These are phyloP conservation scores for Aegilops sharonensis DNA, from an alignment of 176 grass and related monocot genomes.

Conservation along the genomic window DNA sequence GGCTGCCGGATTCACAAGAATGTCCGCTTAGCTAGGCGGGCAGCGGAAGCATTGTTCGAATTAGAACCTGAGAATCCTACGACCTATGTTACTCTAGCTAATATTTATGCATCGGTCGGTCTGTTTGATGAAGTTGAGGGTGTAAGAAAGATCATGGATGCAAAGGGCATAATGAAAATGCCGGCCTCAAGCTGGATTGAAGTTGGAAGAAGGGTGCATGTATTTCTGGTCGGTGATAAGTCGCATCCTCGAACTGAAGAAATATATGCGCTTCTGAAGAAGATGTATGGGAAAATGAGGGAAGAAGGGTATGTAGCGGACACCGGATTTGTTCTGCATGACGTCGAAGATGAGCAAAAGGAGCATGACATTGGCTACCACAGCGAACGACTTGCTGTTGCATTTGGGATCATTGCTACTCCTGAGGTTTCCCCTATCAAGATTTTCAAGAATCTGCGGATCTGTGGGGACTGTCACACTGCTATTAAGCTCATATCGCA, in stretches of 20 bases:
- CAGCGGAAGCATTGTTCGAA: slow-evolving; percentile 68
- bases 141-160: slow-evolving; percentile 60
- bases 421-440: slow-evolving; percentile 43
- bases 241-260: slow-evolving; percentile 55
- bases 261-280: slow-evolving; percentile 42
- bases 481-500: slow-evolving; percentile 57
- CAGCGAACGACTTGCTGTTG: slow-evolving; percentile 76
- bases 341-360: slow-evolving; percentile 71
- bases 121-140: slow-evolving; percentile 66
- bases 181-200: slow-evolving; percentile 77
- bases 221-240: slow-evolving; percentile 68
- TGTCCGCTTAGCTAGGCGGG: slow-evolving; percentile 49
- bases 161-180: slow-evolving; percentile 54
- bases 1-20: slow-evolving; percentile 72
- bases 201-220: slow-evolving; percentile 52
- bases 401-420: slow-evolving; percentile 64
- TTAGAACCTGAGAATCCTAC: slow-evolving; percentile 81
- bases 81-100: slow-evolving; percentile 80
- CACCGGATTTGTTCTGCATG: slow-evolving; percentile 68
- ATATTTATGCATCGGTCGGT: slow-evolving; percentile 62
- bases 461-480: slow-evolving; percentile 73
- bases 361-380: slow-evolving; percentile 67
- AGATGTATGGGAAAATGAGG: slow-evolving; percentile 49
- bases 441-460: slow-evolving; percentile 73
- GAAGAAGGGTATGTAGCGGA: slow-evolving; percentile 64